Conservation (phyloP, 2,329 filamentous ascomycete species). For the Cercospora sesami region DNA sequence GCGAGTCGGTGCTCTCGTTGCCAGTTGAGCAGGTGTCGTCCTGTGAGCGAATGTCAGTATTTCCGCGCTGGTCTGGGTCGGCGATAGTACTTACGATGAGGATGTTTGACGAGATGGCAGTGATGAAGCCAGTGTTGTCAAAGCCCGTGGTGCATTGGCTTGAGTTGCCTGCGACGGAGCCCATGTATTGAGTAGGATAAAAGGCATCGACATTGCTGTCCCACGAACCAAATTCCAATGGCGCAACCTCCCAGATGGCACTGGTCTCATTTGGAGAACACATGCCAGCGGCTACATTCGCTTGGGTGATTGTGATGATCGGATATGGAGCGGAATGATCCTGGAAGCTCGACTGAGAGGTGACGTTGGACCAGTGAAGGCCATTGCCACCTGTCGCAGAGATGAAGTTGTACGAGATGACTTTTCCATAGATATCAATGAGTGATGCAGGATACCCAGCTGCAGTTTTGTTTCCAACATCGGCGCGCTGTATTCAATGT, state of each 20-base stretch:
- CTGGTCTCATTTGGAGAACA: conserved; percentile 10
- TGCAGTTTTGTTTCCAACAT: conserved; percentile 18
- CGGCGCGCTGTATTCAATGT: conserved; percentile 8
- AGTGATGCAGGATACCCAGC: conserved; percentile 19
- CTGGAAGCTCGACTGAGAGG: conserved; percentile 16
- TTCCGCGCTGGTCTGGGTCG: background rate
- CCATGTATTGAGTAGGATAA: conserved; percentile 22
- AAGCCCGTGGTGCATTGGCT: conserved; percentile 16
- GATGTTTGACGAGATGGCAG: conserved; percentile 21
- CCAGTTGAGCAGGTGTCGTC: conserved; percentile 7
- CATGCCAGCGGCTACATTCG: conserved; percentile 12
- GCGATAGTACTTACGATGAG: background rate
- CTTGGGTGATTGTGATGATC: conserved; percentile 22
- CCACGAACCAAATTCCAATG: conserved; percentile 20
- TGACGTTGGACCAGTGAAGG: conserved; percentile 12
- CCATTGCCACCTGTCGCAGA: conserved; percentile 5
- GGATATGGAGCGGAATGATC: conserved; percentile 18
- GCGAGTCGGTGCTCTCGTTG: conserved; percentile 12
- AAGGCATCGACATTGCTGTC: conserved; percentile 19
- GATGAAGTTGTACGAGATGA: conserved; percentile 19
- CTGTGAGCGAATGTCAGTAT: background rate
- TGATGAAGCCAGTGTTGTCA: conserved; percentile 23
- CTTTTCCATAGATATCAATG: conserved; percentile 19
- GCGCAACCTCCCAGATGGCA: conserved; percentile 22
- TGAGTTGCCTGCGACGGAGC: conserved; percentile 3